phyloP scores from a whole-genome alignment of 805 yeast species.

The Yarrowia yakushimensis region DNA sequence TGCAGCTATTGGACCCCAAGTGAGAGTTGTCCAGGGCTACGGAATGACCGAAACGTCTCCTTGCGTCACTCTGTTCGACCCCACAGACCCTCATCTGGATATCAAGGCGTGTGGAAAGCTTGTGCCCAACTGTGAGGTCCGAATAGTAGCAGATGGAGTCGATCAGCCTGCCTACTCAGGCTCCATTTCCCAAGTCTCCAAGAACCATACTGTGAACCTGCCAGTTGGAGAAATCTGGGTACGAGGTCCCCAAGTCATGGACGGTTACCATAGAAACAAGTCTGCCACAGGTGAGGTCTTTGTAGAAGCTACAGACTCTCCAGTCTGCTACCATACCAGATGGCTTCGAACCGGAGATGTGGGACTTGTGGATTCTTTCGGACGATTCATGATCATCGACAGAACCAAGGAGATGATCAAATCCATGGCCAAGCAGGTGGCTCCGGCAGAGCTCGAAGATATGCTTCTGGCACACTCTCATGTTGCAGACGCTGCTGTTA shows the following conservation, averaged over 20 bases:
- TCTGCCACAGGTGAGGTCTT: slow-evolving; percentile 48
- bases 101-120: slow-evolving; percentile 7
- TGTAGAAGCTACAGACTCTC: slow-evolving; percentile 35
- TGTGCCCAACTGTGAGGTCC: not conserved
- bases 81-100: not conserved
- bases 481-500: slow-evolving; percentile 86
- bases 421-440: slow-evolving; percentile 65
- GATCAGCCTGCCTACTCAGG: slow-evolving; percentile 25
- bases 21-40: slow-evolving; percentile 26
- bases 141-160: slow-evolving; percentile 15
- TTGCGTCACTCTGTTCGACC: slow-evolving; percentile 17
- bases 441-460: slow-evolving; percentile 92
- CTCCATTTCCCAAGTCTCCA: not conserved
- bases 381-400: slow-evolving; percentile 47
- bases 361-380: slow-evolving; percentile 45
- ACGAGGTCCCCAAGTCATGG: slow-evolving; percentile 54
- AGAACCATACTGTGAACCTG: not conserved
- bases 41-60: slow-evolving; percentile 28
- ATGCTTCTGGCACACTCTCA: slow-evolving; percentile 66
- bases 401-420: slow-evolving; percentile 41
- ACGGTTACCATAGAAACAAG: slow-evolving; percentile 47
- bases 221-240: slow-evolving; percentile 49
- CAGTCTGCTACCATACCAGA: not conserved
- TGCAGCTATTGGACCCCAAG: slow-evolving; percentile 19
- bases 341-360: slow-evolving; percentile 63